phyloP scores from a whole-genome alignment of 352 stramenopile genomes.

The Phytopythium sindhum region DNA sequence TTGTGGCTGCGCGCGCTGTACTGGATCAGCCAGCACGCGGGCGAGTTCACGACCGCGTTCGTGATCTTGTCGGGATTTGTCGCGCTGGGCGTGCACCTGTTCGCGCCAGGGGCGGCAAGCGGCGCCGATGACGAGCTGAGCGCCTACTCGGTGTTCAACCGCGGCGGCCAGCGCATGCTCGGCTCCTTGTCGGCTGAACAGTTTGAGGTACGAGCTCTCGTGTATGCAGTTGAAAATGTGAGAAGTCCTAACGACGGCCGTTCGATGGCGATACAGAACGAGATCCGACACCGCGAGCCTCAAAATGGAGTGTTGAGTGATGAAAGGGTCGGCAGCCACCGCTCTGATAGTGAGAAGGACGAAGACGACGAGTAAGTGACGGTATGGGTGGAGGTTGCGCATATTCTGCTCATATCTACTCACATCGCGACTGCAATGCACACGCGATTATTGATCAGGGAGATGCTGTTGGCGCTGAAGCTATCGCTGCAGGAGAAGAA shows the following conservation, averaged over 20 bases:
- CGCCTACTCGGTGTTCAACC: constrained; percentile 85
- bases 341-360: constrained; percentile 17
- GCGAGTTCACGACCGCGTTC: constrained; percentile 62
- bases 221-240: neutral
- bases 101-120: constrained; percentile 7
- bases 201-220: constrained; percentile 51
- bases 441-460: constrained; percentile 23
- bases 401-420: neutral
- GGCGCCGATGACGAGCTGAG: constrained; percentile 33
- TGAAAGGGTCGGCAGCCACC: constrained; percentile 5
- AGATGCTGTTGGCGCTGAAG: constrained; percentile 45
- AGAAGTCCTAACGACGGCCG: neutral
- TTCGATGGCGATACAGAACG: constrained; percentile 37
- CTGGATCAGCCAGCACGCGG: constrained; percentile 41
- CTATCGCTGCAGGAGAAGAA: constrained; percentile 72
- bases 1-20: constrained; percentile 46
- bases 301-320: constrained; percentile 13
- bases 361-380: constrained; percentile 51
- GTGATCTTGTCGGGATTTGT: constrained; percentile 56
- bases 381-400: neutral
- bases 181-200: constrained; percentile 79
- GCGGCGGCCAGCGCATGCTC: constrained; percentile 58
- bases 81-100: constrained; percentile 34
- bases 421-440: constrained; percentile 1
- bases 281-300: constrained; percentile 60